A percentile compares a stretch with the other conserved stretches of the same genome.
These are phyloP conservation scores for Ustilago bromivora DNA, from an alignment of 1,284 basidiomycete species.

Conservation along the genomic window DNA sequence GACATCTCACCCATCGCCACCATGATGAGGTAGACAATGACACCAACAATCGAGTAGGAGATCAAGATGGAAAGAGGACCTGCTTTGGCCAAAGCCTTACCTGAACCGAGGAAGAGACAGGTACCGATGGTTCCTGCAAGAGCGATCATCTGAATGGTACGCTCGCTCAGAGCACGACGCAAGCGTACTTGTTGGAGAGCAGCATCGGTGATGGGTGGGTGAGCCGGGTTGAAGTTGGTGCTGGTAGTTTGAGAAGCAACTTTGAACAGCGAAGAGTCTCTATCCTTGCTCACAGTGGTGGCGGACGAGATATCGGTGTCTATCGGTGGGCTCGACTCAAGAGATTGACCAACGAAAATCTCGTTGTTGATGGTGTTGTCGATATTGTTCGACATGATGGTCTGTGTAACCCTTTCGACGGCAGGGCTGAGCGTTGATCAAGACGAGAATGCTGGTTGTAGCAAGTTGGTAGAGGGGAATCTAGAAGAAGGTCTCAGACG, in stretches of 20 bases:
- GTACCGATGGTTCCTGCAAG: conserved; percentile 74
- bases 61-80: conserved; percentile 71
- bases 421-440: not conserved
- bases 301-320: conserved; percentile 3
- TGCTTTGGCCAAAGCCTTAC: conserved; percentile 71
- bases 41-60: conserved; percentile 63
- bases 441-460: not conserved
- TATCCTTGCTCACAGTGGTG: conserved; percentile 5
- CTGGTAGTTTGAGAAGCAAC: conserved; percentile 17
- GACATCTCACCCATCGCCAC: conserved; percentile 68
- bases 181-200: conserved; percentile 43
- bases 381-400: conserved; percentile 22
- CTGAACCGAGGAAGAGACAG: conserved; percentile 72
- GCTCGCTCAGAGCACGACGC: conserved; percentile 54
- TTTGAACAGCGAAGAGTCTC: conserved; percentile 14
- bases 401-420: not conserved
- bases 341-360: conserved; percentile 23
- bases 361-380: conserved; percentile 11
- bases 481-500: not conserved
- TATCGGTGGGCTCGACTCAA: conserved; percentile 17
- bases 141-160: conserved; percentile 71
- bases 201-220: conserved; percentile 22
- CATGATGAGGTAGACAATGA: conserved; percentile 69
- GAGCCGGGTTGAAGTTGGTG: conserved; percentile 8
- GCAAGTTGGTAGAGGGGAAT: not conserved